Conservation (phyloP, 768 basidiomycete species). For the Lactarius quietus region DNA sequence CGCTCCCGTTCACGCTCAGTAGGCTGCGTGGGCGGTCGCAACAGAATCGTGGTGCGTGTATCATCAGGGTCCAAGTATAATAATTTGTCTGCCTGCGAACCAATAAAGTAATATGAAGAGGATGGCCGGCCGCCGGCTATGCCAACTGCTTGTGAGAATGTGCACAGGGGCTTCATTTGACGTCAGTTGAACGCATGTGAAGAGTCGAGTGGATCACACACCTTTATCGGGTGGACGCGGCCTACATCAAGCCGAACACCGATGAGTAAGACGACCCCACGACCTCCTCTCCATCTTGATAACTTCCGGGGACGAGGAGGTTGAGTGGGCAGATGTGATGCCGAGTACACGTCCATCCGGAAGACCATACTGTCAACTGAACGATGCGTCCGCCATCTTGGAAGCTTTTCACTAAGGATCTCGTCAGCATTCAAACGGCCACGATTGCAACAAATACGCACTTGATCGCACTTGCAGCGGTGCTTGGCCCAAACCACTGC, state of each 20-base stretch:
- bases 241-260: slow-evolving; percentile 89
- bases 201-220: slow-evolving; percentile 31
- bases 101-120: no score
- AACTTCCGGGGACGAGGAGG: slow-evolving; percentile 31
- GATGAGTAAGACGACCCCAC: slow-evolving; percentile 81
- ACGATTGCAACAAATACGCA: slow-evolving; percentile 31
- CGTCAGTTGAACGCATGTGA: no score
- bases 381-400: slow-evolving; percentile 73
- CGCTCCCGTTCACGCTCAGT: no score
- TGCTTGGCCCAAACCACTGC: no score
- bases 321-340: slow-evolving; percentile 44
- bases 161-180: no score
- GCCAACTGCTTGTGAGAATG: no score
- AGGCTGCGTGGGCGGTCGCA: slow-evolving; percentile 47
- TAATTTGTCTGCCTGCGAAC: no score
- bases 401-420: slow-evolving; percentile 73
- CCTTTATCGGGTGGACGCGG: slow-evolving; percentile 91
- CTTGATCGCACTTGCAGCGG: slow-evolving; percentile 96
- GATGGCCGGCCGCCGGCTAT: no score
- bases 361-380: slow-evolving; percentile 83
- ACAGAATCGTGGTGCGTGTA: slow-evolving; percentile 68
- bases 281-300: slow-evolving; percentile 68
- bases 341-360: slow-evolving; percentile 80
- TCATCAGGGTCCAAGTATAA: slow-evolving; percentile 83
- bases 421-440: slow-evolving; percentile 31